Conservation (phyloP, 202 grass and related monocot genomes). For the Saccharum hybrid region DNA sequence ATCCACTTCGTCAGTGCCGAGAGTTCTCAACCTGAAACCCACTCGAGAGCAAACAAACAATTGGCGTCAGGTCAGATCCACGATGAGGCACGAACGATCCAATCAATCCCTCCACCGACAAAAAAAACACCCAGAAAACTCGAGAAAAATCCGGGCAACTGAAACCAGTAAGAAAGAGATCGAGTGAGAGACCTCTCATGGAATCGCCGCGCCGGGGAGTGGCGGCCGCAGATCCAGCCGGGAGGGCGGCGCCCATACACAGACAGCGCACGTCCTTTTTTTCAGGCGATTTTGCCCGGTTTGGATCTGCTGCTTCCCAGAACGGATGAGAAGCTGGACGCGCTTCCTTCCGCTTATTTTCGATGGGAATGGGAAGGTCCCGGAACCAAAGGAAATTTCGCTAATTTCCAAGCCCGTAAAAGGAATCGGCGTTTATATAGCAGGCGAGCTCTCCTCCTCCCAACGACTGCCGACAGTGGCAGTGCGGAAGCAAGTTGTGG, state of each 20-base stretch:
- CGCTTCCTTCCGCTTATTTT: no score
- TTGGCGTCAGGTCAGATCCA: constrained; percentile 62
- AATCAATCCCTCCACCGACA: constrained; percentile 20
- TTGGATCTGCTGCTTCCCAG: background rate
- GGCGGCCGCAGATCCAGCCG: constrained; percentile 19
- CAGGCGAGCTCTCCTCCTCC: constrained; percentile 31
- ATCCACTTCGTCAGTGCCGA: constrained; percentile 33
- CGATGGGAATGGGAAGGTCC: no score
- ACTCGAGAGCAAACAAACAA: constrained; percentile 15
- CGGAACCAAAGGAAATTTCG: background rate
- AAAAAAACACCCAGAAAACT: background rate
- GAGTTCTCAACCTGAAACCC: constrained; percentile 61
- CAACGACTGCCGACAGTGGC: constrained; percentile 67
- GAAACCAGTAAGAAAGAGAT: background rate
- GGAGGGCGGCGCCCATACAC: constrained; percentile 1
- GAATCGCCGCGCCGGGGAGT: constrained; percentile 1
- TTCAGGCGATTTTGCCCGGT: background rate
- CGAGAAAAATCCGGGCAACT: background rate
- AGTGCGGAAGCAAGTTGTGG: constrained; percentile 19
- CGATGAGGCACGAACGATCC: background rate
- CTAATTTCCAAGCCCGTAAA: constrained; percentile 4
- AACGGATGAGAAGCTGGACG: background rate
- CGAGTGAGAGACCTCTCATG: constrained; percentile 43
- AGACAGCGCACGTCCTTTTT: background rate
- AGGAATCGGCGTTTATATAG: constrained; percentile 34